Conservation (phyloP, 78 protist genomes). For the Guillardia theta region DNA sequence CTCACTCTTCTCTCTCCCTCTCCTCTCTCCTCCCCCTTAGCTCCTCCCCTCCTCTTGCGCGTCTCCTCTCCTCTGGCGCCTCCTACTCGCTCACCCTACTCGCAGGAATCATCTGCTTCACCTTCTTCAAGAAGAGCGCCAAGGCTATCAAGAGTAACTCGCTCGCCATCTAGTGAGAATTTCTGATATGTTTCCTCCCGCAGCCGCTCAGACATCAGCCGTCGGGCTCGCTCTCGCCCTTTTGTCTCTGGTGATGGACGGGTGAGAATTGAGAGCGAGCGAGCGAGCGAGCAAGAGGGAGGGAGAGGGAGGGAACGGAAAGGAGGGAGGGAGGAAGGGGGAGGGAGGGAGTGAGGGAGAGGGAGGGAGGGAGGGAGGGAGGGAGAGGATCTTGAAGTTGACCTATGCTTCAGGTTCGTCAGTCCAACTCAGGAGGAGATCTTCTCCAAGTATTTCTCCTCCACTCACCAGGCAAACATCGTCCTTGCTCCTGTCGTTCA, state of each 20-base stretch:
- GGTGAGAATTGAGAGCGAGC: too few relatives aligned
- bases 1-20: not conserved
- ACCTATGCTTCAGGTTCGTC: too few relatives aligned
- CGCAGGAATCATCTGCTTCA: not conserved
- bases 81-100: not conserved
- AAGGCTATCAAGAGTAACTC: not conserved
- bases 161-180: too few relatives aligned
- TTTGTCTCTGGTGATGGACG: not conserved
- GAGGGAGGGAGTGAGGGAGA: too few relatives aligned
- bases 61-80: not conserved
- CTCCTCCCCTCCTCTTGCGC: not conserved
- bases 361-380: too few relatives aligned
- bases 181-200: too few relatives aligned
- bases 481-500: not conserved
- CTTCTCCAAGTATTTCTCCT: not conserved
- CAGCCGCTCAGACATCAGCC: not conserved
- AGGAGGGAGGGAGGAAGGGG: too few relatives aligned
- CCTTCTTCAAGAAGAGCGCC: not conserved
- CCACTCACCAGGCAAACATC: not conserved
- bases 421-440: slow-evolving; percentile 20
- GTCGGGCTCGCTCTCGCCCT: not conserved
- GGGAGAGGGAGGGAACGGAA: too few relatives aligned
- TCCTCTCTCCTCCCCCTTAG: not conserved
- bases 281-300: too few relatives aligned
- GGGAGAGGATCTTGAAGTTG: too few relatives aligned